Percentiles rank a stretch among this genome's conserved stretches.
Evolutionary conservation across 169 alveolate genomes (phyloP).

Genomic region (Plasmodium knowlesi): DNA sequence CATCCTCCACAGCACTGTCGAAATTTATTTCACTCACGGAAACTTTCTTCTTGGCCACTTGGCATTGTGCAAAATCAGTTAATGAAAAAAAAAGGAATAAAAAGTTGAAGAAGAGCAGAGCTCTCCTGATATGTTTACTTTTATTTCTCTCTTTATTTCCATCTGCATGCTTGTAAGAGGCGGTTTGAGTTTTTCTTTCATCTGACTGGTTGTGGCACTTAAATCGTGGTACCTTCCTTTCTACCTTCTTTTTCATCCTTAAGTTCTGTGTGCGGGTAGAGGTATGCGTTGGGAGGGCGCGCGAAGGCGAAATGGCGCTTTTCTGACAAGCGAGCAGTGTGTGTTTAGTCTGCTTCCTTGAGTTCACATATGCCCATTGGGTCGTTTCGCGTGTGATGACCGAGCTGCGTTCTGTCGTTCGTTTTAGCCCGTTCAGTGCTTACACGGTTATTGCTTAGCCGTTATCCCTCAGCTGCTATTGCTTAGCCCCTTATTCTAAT

Average conservation of each 20-base stretch:
- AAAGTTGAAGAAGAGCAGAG: constrained; percentile 6
- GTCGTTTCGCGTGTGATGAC: not conserved
- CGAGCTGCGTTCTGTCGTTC: not conserved
- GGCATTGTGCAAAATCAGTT: constrained; percentile 43
- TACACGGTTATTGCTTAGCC: not conserved
- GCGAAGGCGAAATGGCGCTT: not conserved
- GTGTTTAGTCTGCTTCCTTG: not conserved
- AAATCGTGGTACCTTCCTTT: not conserved
- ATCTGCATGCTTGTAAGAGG: not conserved
- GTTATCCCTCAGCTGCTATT: not conserved
- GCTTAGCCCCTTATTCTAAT: not conserved
- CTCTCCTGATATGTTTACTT: not conserved
- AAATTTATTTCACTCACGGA: constrained; percentile 90
- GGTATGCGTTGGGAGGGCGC: not conserved
- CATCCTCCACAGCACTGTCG: constrained; percentile 88
- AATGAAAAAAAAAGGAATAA: constrained; percentile 29
- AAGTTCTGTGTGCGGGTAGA: not conserved
- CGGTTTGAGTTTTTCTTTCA: constrained; percentile 17
- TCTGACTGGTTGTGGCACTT: constrained; percentile 14
- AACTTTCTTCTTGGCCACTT: constrained; percentile 85
- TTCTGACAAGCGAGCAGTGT: not conserved
- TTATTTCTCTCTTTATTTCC: constrained; percentile 3
- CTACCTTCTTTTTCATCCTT: constrained; percentile 55
- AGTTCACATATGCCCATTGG: not conserved
- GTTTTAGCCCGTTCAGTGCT: not conserved